Evolutionary conservation across 2,329 filamentous ascomycete genomes (phyloP).

Genomic region (Didymella pomorum): DNA sequence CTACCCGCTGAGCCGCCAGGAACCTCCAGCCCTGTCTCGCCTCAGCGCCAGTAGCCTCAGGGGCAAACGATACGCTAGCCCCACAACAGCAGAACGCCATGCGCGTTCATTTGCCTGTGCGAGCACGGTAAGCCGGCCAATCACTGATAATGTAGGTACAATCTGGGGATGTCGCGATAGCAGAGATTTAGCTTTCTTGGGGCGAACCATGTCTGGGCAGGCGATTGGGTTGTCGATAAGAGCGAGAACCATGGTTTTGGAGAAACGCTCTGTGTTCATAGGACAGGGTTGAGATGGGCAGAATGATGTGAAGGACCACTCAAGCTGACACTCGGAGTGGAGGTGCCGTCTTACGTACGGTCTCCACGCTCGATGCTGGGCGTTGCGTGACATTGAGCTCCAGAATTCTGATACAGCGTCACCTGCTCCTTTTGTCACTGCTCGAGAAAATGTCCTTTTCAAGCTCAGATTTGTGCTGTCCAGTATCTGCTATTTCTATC

Average conservation of each 20-base stretch:
- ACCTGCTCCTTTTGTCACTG: background rate
- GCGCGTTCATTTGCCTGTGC: conserved; percentile 14
- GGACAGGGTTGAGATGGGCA: background rate
- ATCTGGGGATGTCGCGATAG: conserved; percentile 10
- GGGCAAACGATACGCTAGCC: conserved; percentile 18
- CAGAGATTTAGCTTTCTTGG: too few relatives aligned
- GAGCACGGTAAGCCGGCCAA: background rate
- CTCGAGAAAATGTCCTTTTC: background rate
- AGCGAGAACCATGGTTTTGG: background rate
- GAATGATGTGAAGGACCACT: background rate
- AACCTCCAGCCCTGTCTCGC: conserved; percentile 10
- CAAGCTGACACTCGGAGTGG: background rate
- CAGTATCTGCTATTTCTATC: background rate
- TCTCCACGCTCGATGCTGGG: conserved; percentile 2
- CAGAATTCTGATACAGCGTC: background rate
- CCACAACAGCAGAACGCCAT: conserved; percentile 14
- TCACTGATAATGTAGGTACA: background rate
- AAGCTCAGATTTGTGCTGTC: background rate
- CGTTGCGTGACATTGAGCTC: background rate
- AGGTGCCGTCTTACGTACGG: background rate
- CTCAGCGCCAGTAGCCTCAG: conserved; percentile 7
- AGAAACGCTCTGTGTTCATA: background rate
- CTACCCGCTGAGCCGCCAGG: conserved; percentile 16
- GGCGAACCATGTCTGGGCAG: too few relatives aligned
- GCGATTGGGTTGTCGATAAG: background rate